phyloP scores from a whole-genome alignment of 2,329 filamentous ascomycete species.

The Stachybotrys echinatus region DNA sequence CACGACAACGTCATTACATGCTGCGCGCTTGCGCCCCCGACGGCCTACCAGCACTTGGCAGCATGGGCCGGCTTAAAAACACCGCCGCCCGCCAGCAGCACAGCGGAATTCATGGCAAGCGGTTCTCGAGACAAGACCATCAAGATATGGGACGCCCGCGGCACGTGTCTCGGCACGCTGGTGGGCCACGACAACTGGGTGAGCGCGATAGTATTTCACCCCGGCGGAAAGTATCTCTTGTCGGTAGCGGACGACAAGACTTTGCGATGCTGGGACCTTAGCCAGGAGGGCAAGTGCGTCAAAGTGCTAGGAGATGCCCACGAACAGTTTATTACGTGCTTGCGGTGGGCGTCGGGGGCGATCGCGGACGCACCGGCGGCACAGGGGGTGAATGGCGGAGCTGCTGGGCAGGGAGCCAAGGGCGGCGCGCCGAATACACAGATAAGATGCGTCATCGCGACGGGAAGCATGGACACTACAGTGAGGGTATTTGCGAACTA shows the following conservation, averaged over 20 bases:
- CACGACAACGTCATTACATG: slow-evolving; percentile 86
- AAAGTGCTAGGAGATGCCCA: slow-evolving; percentile 75
- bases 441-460: slow-evolving; percentile 81
- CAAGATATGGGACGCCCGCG: slow-evolving; percentile 80
- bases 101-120: slow-evolving; percentile 84
- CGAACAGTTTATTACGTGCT: slow-evolving; percentile 77
- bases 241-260: slow-evolving; percentile 88
- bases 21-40: slow-evolving; percentile 76
- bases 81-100: slow-evolving; percentile 65
- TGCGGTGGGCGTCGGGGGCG: slow-evolving; percentile 71
- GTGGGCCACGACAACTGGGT: slow-evolving; percentile 94
- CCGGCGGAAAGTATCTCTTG: slow-evolving; percentile 83
- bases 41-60: slow-evolving; percentile 73
- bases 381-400: neutral
- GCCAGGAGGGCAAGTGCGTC: slow-evolving; percentile 85
- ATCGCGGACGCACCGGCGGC: neutral
- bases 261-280: slow-evolving; percentile 87
- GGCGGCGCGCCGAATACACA: slow-evolving; percentile 41
- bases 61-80: slow-evolving; percentile 78
- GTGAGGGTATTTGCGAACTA: slow-evolving; percentile 10
- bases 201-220: slow-evolving; percentile 79
- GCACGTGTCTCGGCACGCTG: slow-evolving; percentile 78
- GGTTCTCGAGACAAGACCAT: slow-evolving; percentile 89
- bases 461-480: slow-evolving; percentile 60
- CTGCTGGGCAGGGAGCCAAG: slow-evolving; percentile 12